phyloP scores from a whole-genome alignment of 352 stramenopile genomes.

The Phytophthora pistaciae region DNA sequence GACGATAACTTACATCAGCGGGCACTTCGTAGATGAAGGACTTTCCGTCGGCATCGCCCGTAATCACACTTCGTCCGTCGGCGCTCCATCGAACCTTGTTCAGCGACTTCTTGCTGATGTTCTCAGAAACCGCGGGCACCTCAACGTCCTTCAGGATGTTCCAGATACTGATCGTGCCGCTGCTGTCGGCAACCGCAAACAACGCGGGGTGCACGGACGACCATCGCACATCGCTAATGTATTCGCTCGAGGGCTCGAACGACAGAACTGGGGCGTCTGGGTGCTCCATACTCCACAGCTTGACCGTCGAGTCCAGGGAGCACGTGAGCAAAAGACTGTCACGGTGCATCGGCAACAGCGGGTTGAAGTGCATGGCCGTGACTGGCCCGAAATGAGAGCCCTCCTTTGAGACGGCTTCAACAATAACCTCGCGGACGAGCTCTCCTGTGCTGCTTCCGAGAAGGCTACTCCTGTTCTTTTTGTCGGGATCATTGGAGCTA shows the following conservation, averaged over 20 bases:
- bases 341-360: conserved; percentile 69
- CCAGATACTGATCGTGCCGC: conserved; percentile 80
- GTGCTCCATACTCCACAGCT: conserved; percentile 88
- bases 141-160: conserved; percentile 90
- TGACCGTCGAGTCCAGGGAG: conserved; percentile 89
- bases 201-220: conserved; percentile 80
- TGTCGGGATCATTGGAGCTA: conserved; percentile 42
- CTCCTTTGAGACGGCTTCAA: conserved; percentile 68
- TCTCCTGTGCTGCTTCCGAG: conserved; percentile 34
- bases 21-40: conserved; percentile 85
- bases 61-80: conserved; percentile 83
- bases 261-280: conserved; percentile 74
- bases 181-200: conserved; percentile 87
- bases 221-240: conserved; percentile 91
- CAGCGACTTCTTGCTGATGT: conserved; percentile 77
- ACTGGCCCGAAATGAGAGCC: conserved; percentile 85
- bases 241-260: conserved; percentile 90
- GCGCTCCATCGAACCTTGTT: conserved; percentile 88
- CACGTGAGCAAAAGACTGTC: conserved; percentile 85
- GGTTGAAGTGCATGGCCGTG: conserved; percentile 89
- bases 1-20: conserved; percentile 59
- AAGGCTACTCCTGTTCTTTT: conserved; percentile 43
- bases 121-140: conserved; percentile 67
- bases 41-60: conserved; percentile 79
- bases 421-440: conserved; percentile 72